Conservation (phyloP, 1,284 basidiomycete species). For the Ceratobasidium sp. region DNA sequence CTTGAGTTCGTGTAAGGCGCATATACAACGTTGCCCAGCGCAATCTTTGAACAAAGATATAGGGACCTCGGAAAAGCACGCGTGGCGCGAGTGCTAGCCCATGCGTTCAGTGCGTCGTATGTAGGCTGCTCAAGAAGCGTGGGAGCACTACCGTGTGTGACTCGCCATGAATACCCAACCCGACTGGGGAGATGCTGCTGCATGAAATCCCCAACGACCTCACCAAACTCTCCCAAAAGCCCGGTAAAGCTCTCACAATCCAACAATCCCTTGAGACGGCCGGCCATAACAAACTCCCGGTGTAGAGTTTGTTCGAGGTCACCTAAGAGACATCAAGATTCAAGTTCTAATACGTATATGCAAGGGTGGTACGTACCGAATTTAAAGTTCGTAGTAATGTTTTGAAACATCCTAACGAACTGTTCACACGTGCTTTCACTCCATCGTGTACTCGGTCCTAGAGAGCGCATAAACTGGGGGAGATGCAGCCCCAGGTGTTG, state of each 20-base stretch:
- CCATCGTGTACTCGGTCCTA: slow-evolving; percentile 39
- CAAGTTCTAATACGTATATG: too few species aligned
- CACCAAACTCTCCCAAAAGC: background rate
- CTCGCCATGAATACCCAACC: background rate
- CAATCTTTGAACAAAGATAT: background rate
- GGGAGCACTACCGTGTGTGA: background rate
- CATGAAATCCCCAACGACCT: background rate
- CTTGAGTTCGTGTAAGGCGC: background rate
- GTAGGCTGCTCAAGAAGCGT: background rate
- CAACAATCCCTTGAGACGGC: slow-evolving; percentile 5
- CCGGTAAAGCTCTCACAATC: background rate
- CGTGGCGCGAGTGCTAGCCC: background rate
- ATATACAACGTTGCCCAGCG: background rate
- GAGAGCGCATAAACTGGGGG: slow-evolving; percentile 8
- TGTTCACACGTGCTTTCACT: slow-evolving; percentile 40
- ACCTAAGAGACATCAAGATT: slow-evolving; percentile 1
- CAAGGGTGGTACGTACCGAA: slow-evolving; percentile 23
- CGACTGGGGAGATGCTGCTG: background rate
- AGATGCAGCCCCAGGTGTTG: slow-evolving; percentile 44
- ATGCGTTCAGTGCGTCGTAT: background rate
- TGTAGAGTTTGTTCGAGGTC: slow-evolving; percentile 33
- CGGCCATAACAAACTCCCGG: slow-evolving; percentile 1
- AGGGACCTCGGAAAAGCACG: background rate
- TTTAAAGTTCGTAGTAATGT: slow-evolving; percentile 22
- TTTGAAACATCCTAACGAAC: slow-evolving; percentile 37